These are phyloP conservation scores for Sclerotiophoma versabilis DNA, from an alignment of 2,329 filamentous ascomycete genomes.

Conservation along the genomic window DNA sequence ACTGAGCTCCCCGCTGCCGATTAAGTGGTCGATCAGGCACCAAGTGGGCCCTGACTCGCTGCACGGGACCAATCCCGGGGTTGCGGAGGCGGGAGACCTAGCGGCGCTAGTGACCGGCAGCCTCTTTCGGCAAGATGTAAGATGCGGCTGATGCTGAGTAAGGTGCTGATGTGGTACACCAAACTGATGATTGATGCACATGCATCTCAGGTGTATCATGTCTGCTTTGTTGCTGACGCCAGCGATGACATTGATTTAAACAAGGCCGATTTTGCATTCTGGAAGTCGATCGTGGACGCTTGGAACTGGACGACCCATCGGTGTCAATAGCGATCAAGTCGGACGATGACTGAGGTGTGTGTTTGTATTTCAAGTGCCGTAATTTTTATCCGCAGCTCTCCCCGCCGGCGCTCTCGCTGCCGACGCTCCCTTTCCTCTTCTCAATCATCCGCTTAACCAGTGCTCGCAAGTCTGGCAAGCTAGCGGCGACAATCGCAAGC, in stretches of 20 bases:
- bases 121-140: background rate
- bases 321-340: background rate
- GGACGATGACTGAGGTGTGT: background rate
- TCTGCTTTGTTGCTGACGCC: background rate
- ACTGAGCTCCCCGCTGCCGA: slow-evolving; percentile 1
- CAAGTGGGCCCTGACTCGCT: background rate
- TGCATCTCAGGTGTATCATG: background rate
- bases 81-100: slow-evolving; percentile 4
- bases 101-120: background rate
- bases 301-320: background rate
- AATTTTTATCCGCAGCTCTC: slow-evolving; percentile 5
- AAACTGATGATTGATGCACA: background rate
- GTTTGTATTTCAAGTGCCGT: background rate
- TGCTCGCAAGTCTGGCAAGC: slow-evolving; percentile 35
- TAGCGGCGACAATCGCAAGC: slow-evolving; percentile 36
- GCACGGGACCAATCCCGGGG: background rate
- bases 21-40: slow-evolving; percentile 1
- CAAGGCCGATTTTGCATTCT: background rate
- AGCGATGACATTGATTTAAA: background rate
- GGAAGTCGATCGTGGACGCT: background rate
- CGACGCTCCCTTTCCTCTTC: background rate
- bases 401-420: background rate
- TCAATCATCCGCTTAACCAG: slow-evolving; percentile 19
- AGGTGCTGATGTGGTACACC: background rate
- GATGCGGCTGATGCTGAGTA: background rate